Conservation (phyloP, 1,139 yeast species). For the Pichia sp. region DNA sequence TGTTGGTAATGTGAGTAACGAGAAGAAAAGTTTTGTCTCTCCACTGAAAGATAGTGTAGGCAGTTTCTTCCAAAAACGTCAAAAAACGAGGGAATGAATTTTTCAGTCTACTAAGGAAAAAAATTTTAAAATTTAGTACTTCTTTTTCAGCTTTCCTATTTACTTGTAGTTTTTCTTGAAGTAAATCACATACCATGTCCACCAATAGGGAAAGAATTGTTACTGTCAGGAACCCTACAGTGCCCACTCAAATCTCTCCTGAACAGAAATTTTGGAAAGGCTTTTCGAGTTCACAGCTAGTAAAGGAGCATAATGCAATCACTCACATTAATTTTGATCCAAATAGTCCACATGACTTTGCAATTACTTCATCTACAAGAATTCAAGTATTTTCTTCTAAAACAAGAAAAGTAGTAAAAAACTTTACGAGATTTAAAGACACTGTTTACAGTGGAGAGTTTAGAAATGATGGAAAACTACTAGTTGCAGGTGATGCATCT, state of each 20-base stretch:
- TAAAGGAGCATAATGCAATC: constrained; percentile 90
- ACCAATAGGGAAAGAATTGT: constrained; percentile 64
- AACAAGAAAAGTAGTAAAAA: constrained; percentile 83
- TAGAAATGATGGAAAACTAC: constrained; percentile 71
- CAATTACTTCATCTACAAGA: constrained; percentile 85
- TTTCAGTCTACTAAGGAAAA: not conserved
- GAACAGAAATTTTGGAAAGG: constrained; percentile 95
- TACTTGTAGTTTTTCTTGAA: not conserved
- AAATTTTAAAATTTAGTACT: not conserved
- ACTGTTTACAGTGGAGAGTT: constrained; percentile 82
- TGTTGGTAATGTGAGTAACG: constrained; percentile 56
- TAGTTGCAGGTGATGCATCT: constrained; percentile 85
- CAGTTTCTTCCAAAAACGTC: not conserved
- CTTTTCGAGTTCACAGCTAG: constrained; percentile 72
- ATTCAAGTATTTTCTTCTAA: constrained; percentile 88
- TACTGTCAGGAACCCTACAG: constrained; percentile 64
- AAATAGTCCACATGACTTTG: constrained; percentile 81
- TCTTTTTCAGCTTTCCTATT: not conserved
- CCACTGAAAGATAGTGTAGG: constrained; percentile 28
- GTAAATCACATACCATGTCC: constrained; percentile 49
- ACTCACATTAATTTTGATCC: constrained; percentile 87
- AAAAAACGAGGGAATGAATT: not conserved
- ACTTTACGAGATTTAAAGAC: constrained; percentile 87
- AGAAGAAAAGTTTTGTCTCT: constrained; percentile 40
- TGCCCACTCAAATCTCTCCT: constrained; percentile 82